Conservation (phyloP, 495 filamentous ascomycete species). For the Halenospora varia region DNA sequence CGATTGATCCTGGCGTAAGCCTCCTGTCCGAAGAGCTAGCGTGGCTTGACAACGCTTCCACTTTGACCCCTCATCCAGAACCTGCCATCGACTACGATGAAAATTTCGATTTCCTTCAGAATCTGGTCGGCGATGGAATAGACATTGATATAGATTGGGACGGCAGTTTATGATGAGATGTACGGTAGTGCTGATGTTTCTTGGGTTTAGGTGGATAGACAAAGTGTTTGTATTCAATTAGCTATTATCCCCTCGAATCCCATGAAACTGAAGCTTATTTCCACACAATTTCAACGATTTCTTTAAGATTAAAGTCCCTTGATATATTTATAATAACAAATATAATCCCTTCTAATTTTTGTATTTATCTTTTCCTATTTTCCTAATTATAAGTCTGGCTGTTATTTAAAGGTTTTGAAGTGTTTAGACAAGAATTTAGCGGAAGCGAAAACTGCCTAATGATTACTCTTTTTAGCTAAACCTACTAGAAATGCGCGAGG, state of each 20-base stretch:
- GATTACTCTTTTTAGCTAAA: no score
- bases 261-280: neutral
- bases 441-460: no score
- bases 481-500: neutral
- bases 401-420: no score
- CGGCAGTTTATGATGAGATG: neutral
- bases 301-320: neutral
- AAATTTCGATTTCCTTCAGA: neutral
- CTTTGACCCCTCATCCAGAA: neutral
- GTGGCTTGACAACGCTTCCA: neutral
- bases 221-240: neutral
- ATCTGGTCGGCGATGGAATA: neutral
- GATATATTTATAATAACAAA: neutral
- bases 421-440: no score
- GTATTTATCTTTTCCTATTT: no score
- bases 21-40: neutral
- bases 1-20: neutral
- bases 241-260: neutral
- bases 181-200: neutral
- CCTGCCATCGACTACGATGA: neutral
- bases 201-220: neutral
- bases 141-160: neutral
- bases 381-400: no score
- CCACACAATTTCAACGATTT: neutral
- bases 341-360: neutral